Percentiles rank a stretch among this genome's conserved stretches.
These are phyloP conservation scores for Pogostemon cablin DNA, from an alignment of 257 asterid genomes.

Conservation along the genomic window DNA sequence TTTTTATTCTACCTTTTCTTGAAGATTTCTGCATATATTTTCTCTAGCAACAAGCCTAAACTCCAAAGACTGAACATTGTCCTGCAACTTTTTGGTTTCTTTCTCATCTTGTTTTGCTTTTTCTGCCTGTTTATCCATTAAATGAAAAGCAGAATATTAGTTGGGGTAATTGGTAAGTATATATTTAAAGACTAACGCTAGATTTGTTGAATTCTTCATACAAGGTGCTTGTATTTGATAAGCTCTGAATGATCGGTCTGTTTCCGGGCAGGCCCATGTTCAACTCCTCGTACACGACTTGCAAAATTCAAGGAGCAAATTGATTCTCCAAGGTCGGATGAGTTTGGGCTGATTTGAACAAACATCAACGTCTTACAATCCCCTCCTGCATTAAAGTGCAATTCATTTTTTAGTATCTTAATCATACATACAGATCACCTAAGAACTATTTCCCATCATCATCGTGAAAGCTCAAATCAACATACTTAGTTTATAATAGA, in stretches of 20 bases:
- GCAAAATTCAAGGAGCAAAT: slow-evolving; percentile 90
- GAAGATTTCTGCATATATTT: slow-evolving; percentile 74
- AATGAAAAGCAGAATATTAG: slow-evolving; percentile 29
- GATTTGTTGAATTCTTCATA: slow-evolving; percentile 35
- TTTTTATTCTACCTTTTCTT: slow-evolving; percentile 67
- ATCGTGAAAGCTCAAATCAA: too few species aligned
- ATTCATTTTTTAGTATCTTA: slow-evolving; percentile 10
- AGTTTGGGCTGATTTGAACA: slow-evolving; percentile 59
- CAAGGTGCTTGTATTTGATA: slow-evolving; percentile 82
- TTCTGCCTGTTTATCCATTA: slow-evolving; percentile 67
- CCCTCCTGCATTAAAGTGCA: slow-evolving; percentile 69
- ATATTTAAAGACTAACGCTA: neutral
- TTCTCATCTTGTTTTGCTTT: slow-evolving; percentile 86
- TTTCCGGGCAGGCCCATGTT: slow-evolving; percentile 88
- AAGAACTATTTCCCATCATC: neutral
- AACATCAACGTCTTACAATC: slow-evolving; percentile 75
- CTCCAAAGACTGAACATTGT: slow-evolving; percentile 73
- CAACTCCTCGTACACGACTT: slow-evolving; percentile 91
- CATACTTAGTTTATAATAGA: neutral
- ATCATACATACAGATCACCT: neutral
- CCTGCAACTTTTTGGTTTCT: slow-evolving; percentile 89
- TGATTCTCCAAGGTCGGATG: slow-evolving; percentile 81
- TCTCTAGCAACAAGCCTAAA: slow-evolving; percentile 78
- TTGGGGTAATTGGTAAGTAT: neutral
- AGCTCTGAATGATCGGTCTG: slow-evolving; percentile 73